Base-by-base conservation (phyloP, 139 green algal species). In the Monoraphidium neglectum region DNA sequence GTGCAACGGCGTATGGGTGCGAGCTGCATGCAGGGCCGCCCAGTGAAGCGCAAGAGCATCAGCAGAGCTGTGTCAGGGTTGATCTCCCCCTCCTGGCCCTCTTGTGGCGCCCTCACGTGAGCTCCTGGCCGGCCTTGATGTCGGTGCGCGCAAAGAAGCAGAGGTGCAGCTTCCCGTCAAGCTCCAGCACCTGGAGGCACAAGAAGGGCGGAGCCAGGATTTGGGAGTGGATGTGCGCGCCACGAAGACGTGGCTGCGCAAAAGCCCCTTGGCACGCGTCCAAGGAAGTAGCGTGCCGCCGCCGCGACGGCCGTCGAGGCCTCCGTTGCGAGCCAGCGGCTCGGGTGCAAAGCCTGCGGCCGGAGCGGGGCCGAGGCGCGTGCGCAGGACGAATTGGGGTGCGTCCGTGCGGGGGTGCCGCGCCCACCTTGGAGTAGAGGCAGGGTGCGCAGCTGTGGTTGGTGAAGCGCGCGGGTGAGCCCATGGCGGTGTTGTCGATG, bases 371-470 rank as follows among this genome's bases (percentile, higher is more conserved):
- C n/a, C n/a, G n/a, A n/a, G n/a, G n/a, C n/a, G n/a, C n/a, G n/a
- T n/a, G n/a, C n/a, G n/a, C n/a, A n/a, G n/a, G n/a, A n/a, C n/a
- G n/a, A n/a, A n/a, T n/a, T n/a, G n/a, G n/a, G n/a, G n/a, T n/a
- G n/a, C n/a, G n/a, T n/a, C n/a, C n/a, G n/a, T n/a, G n/a, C n/a
- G n/a, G n/a, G n/a, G n/a, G n/a, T n/a, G n/a, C n/a, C n/a, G n/a
- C n/a, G n/a, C n/a, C n/a, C n/a, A n/a, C 84, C 80, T 93, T 94
- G 68, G 88, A 91, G 86, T 97, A 98, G 65, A 97, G 81, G 62
- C 81, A 94, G 24, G 95, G 95, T 26, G 68, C 53, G 86, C 95
- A 98, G 70, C 86, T 95, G 86, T 98, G 93, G 83, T 98, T 98
- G 76, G 90, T 94, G 85, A 98, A 98, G 43, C 94, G 88, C 24